Evolutionary conservation across 257 asterid genomes (phyloP), one percentile per base, ranked within the genome.

Genomic region (Dorcoceras hygrometricum): DNA sequence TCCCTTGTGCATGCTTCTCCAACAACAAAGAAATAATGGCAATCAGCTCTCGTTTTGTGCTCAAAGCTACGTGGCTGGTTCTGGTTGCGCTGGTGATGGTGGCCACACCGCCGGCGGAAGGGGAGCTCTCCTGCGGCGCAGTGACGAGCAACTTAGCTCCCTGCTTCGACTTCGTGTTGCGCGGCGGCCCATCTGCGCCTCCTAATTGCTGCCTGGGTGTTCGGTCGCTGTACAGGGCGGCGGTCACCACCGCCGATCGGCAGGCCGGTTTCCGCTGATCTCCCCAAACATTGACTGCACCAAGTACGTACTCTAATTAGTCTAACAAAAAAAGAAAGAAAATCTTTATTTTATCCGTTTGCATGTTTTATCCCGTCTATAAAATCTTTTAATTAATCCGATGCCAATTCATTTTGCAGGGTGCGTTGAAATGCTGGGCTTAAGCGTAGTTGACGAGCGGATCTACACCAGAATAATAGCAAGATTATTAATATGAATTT

Each of bases 251-350:
- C 48, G 53, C 78, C 16, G 69, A 43, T 68, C 88, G 91, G 31
- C 80, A 69, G 16, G 19, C 51, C 0, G 82, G 69, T 59, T 85
- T 89, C 75, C 1, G 0, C 10, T 83, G 65, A 70, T 85, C 77
- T 23, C 72, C 66, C 83, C 84, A 6, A 7, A 62, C 62, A 62
- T 73, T 23, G 82, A 82, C 39, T 85, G 91, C 79, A 61, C 31
- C 74, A 73, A 66, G 85, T 81, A 74, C 55, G 9, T 62, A n/a
- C 20, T 6, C 58, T 5, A n/a, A 53, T n/a, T n/a, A n/a, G n/a
- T 1, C 10, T 4, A 20, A 54, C 18, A 3, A 54, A 18, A 53
- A 16, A 53, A 16, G 19, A 27, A 34, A 5, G 5, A 20, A 19
- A 19, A 24, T 23, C n/a, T n/a, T n/a, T n/a, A n/a, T n/a, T n/a